Evolutionary conservation across 441 rosid genomes (phyloP).

Genomic region (Sinapis alba): DNA sequence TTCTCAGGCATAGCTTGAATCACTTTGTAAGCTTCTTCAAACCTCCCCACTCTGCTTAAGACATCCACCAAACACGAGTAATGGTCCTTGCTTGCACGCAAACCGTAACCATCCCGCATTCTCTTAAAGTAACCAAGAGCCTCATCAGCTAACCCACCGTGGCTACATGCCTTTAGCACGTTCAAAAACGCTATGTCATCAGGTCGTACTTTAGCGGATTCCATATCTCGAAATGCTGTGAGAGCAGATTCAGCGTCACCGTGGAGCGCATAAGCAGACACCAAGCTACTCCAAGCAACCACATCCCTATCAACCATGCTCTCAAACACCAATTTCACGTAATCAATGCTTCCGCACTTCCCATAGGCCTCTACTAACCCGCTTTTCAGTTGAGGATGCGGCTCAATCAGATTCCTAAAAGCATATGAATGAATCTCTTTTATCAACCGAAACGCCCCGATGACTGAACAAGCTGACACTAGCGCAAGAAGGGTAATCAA

Average conservation of each 20-base stretch:
- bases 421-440: conserved; percentile 64
- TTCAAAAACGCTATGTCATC: conserved; percentile 61
- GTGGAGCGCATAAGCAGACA: conserved; percentile 63
- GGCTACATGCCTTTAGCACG: conserved; percentile 67
- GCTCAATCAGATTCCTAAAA: conserved; percentile 50
- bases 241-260: conserved; percentile 59
- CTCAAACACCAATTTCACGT: conserved; percentile 45
- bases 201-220: conserved; percentile 50
- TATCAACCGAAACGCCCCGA: conserved; percentile 45
- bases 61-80: conserved; percentile 71
- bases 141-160: conserved; percentile 64
- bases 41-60: conserved; percentile 63
- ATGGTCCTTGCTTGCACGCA: conserved; percentile 57
- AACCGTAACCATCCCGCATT: conserved; percentile 49
- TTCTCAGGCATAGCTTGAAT: conserved; percentile 55
- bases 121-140: conserved; percentile 49
- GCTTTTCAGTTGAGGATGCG: conserved; percentile 52
- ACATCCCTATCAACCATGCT: conserved; percentile 49
- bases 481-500: conserved; percentile 63
- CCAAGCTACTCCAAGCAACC: conserved; percentile 71
- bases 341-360: conserved; percentile 47
- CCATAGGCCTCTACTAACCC: conserved; percentile 69
- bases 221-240: conserved; percentile 56
- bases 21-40: conserved; percentile 57
- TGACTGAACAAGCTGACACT: conserved; percentile 51